Conservation (phyloP, 768 basidiomycete species). For the Russula sp. region DNA sequence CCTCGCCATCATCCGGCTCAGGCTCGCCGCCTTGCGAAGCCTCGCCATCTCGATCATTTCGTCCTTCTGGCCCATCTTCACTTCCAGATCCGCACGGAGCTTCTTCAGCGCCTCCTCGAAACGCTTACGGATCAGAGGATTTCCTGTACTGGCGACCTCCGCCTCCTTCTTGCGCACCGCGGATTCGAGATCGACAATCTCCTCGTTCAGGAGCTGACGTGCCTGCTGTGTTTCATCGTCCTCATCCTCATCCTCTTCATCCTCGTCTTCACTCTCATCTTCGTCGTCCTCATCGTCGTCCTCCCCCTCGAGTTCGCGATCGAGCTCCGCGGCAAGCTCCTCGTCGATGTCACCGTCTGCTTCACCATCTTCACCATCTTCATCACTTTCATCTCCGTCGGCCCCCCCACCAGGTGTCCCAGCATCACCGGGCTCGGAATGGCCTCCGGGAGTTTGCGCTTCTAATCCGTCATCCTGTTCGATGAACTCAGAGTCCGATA, state of each 20-base stretch:
- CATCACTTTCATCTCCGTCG: conserved; percentile 58
- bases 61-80: conserved; percentile 76
- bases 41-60: conserved; percentile 75
- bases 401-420: conserved; percentile 56
- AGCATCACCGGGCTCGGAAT: conserved; percentile 61
- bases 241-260: conserved; percentile 78
- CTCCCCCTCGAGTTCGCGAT: conserved; percentile 73
- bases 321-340: conserved; percentile 84
- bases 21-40: conserved; percentile 64
- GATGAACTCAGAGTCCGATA: conserved; percentile 85
- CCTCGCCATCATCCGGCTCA: conserved; percentile 44
- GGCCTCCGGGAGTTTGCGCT: conserved; percentile 67
- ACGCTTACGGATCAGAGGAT: conserved; percentile 89
- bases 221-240: conserved; percentile 72
- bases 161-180: conserved; percentile 82
- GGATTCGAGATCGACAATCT: conserved; percentile 84
- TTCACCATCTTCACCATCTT: conserved; percentile 53
- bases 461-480: conserved; percentile 61
- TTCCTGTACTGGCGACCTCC: conserved; percentile 79
- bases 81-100: conserved; percentile 78
- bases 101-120: conserved; percentile 93
- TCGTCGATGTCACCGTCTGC: conserved; percentile 82
- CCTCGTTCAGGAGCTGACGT: conserved; percentile 78
- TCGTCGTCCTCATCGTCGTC: conserved; percentile 61
- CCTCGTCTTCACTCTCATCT: conserved; percentile 62